Evolutionary conservation across 2,329 filamentous ascomycete species (phyloP).

Genomic region (Penicillium sp.): DNA sequence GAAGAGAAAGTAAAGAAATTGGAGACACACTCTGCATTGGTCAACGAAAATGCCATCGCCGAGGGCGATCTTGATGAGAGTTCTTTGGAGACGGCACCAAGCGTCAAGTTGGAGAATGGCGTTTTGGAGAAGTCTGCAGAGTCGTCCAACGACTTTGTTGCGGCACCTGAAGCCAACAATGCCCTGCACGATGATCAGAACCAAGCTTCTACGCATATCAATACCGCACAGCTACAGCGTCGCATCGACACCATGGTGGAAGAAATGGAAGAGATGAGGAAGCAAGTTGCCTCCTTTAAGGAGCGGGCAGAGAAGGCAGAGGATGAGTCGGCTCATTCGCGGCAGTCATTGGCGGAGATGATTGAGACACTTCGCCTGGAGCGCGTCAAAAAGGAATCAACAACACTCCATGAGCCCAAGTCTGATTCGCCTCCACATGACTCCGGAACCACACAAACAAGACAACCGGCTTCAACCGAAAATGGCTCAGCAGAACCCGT

Average conservation of each 20-base stretch:
- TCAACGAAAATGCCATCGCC: slow-evolving; percentile 38
- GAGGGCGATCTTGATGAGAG: slow-evolving; percentile 46
- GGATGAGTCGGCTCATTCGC: slow-evolving; percentile 63
- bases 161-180: slow-evolving; percentile 6
- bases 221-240: slow-evolving; percentile 53
- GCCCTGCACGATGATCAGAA: slow-evolving; percentile 10
- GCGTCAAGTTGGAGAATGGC: slow-evolving; percentile 4
- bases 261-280: slow-evolving; percentile 75
- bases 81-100: slow-evolving; percentile 23
- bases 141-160: slow-evolving; percentile 10
- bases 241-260: slow-evolving; percentile 69
- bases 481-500: slow-evolving; percentile 12
- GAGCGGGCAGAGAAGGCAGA: slow-evolving; percentile 75
- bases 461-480: slow-evolving; percentile 1
- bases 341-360: slow-evolving; percentile 79
- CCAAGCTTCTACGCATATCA: slow-evolving; percentile 35
- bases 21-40: slow-evolving; percentile 52
- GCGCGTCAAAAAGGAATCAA: slow-evolving; percentile 49
- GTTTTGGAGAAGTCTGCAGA: neutral
- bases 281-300: slow-evolving; percentile 72
- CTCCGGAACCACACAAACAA: slow-evolving; percentile 7
- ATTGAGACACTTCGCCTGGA: slow-evolving; percentile 71
- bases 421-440: slow-evolving; percentile 8
- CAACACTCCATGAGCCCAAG: slow-evolving; percentile 33
- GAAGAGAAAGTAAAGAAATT: slow-evolving; percentile 73